Percentiles rank a stretch among this genome's conserved stretches.
Evolutionary conservation across 2,329 filamentous ascomycete species (phyloP).

Genomic region (Harringtonia lauricola): DNA sequence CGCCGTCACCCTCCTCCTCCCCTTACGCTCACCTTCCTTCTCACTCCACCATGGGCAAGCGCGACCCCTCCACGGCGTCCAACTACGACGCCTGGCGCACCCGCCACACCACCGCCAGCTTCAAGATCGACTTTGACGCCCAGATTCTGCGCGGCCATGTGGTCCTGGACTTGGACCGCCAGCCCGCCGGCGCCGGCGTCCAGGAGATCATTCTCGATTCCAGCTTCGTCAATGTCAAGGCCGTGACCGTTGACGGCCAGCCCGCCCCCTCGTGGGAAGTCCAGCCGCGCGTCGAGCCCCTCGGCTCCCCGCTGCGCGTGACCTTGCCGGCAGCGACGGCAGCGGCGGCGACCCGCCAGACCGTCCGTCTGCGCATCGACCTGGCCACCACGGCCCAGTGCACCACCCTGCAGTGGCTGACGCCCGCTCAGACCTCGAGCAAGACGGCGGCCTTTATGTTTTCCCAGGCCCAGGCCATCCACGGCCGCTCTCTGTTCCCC

Average conservation of each 20-base stretch:
- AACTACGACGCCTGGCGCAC: slow-evolving; percentile 88
- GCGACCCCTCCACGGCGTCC: slow-evolving; percentile 82
- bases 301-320: slow-evolving; percentile 60
- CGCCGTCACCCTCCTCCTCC: not conserved
- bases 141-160: slow-evolving; percentile 71
- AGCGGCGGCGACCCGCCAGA: slow-evolving; percentile 13
- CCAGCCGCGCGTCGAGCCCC: slow-evolving; percentile 59
- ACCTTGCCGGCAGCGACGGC: slow-evolving; percentile 41
- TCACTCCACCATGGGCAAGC: slow-evolving; percentile 15
- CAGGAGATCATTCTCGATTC: slow-evolving; percentile 74
- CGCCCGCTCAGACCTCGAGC: slow-evolving; percentile 85
- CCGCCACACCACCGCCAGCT: slow-evolving; percentile 68
- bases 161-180: slow-evolving; percentile 62
- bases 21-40: not conserved
- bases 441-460: slow-evolving; percentile 97
- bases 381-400: slow-evolving; percentile 78
- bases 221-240: slow-evolving; percentile 65
- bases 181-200: slow-evolving; percentile 32
- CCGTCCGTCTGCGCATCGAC: slow-evolving; percentile 49
- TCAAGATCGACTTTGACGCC: slow-evolving; percentile 74
- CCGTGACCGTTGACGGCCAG: slow-evolving; percentile 58
- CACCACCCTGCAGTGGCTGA: slow-evolving; percentile 92
- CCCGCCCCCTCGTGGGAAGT: slow-evolving; percentile 58
- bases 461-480: slow-evolving; percentile 94
- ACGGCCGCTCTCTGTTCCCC: slow-evolving; percentile 85